These are phyloP conservation scores for Acer yangbiense DNA, from an alignment of 345 rosid genomes.

Conservation along the genomic window DNA sequence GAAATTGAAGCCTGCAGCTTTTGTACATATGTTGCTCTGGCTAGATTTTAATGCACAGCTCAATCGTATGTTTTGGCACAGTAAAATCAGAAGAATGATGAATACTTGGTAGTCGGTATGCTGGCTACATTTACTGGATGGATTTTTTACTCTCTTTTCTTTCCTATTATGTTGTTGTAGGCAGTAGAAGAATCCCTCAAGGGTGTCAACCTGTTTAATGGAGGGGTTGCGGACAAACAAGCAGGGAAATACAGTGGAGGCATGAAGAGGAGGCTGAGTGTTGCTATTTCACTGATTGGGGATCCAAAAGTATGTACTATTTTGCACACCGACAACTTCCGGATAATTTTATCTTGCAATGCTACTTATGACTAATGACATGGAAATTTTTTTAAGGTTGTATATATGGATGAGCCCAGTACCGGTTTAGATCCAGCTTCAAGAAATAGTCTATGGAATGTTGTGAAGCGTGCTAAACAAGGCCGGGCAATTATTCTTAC, in stretches of 20 bases:
- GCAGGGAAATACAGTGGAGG: conserved; percentile 98
- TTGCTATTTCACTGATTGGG: conserved; percentile 93
- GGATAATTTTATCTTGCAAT: neutral
- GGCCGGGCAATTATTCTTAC: conserved; percentile 89
- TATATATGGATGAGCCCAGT: conserved; percentile 98
- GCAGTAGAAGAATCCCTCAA: conserved; percentile 93
- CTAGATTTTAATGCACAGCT: conserved; percentile 12
- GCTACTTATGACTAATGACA: conserved; percentile 12
- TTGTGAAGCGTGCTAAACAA: conserved; percentile 78
- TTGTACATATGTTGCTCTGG: conserved; percentile 5
- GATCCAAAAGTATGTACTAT: conserved; percentile 66
- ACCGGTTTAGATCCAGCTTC: conserved; percentile 99
- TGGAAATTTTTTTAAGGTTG: conserved; percentile 54
- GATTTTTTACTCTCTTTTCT: conserved; percentile 11
- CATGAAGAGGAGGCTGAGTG: conserved; percentile 98
- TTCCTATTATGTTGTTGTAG: conserved; percentile 35
- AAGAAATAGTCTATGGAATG: conserved; percentile 86
- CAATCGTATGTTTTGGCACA: neutral
- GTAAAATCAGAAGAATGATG: neutral
- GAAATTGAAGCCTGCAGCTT: neutral
- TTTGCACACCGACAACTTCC: conserved; percentile 8
- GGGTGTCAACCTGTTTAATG: conserved; percentile 71
- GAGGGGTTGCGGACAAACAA: conserved; percentile 84
- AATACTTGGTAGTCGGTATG: neutral
- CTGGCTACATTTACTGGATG: neutral